These are phyloP conservation scores for Alternaria gaisen DNA, from an alignment of 2,329 filamentous ascomycete species.

Conservation along the genomic window DNA sequence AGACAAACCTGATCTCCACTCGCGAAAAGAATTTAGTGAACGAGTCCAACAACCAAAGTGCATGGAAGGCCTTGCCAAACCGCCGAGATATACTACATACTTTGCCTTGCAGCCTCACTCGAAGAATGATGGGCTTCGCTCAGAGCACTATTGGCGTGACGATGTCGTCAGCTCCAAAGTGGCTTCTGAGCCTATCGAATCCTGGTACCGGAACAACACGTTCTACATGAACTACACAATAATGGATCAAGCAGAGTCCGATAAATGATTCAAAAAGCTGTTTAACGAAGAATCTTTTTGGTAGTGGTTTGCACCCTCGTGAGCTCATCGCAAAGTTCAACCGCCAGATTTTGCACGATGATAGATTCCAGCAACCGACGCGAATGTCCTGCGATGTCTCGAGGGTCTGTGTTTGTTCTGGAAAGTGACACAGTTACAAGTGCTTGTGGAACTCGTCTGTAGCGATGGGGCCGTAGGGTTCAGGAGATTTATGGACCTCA, in stretches of 20 bases:
- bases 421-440: not conserved
- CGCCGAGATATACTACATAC: not conserved
- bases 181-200: not conserved
- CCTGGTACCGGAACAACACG: not conserved
- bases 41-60: not conserved
- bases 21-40: not conserved
- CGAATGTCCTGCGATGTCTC: not conserved
- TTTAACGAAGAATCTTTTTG: not conserved
- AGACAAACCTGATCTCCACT: not conserved
- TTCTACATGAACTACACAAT: not conserved
- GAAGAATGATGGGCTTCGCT: not conserved
- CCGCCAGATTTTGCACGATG: not conserved
- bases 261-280: not conserved
- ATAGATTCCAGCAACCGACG: not conserved
- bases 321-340: not conserved
- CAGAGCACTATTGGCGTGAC: conserved; percentile 2
- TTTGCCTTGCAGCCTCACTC: not conserved
- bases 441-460: not conserved
- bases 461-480: not conserved
- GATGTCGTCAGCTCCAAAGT: not conserved
- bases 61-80: not conserved
- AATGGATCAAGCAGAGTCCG: not conserved
- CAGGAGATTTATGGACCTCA: not conserved
- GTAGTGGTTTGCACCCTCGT: not conserved
- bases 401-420: not conserved